phyloP scores from a whole-genome alignment of 495 filamentous ascomycete species.

The Rusavskia elegans region DNA sequence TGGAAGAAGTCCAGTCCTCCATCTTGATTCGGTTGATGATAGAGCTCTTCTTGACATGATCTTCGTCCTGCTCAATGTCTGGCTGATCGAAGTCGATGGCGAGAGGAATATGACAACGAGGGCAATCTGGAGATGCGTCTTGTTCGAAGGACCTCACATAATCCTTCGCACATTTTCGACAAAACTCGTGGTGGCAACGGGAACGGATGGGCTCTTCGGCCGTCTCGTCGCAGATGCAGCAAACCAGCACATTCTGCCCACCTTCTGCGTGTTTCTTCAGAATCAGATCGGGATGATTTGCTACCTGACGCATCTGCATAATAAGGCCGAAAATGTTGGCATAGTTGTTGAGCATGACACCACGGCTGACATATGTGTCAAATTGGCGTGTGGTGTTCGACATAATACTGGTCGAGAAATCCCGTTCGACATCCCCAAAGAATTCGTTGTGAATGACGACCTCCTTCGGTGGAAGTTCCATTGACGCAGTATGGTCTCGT shows the following conservation, averaged over 20 bases:
- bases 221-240: conserved; percentile 85
- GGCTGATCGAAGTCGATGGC: conserved; percentile 87
- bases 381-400: conserved; percentile 72
- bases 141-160: conserved; percentile 52
- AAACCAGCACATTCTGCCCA: conserved; percentile 82
- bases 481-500: conserved; percentile 73
- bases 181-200: conserved; percentile 88
- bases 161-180: conserved; percentile 71
- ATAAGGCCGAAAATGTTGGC: conserved; percentile 51
- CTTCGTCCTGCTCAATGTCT: conserved; percentile 77
- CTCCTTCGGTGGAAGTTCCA: conserved; percentile 93
- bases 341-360: conserved; percentile 93
- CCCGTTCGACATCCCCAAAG: conserved; percentile 86
- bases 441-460: conserved; percentile 83
- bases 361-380: conserved; percentile 85
- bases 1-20: conserved; percentile 93
- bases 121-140: conserved; percentile 57
- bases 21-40: conserved; percentile 97
- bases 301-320: conserved; percentile 72
- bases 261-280: conserved; percentile 70
- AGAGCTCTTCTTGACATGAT: conserved; percentile 71
- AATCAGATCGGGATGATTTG: conserved; percentile 89
- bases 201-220: conserved; percentile 90
- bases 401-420: conserved; percentile 94
- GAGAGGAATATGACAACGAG: conserved; percentile 77